These are phyloP conservation scores for Mallotus repandus DNA, from an alignment of 441 rosid genomes.

Conservation along the genomic window DNA sequence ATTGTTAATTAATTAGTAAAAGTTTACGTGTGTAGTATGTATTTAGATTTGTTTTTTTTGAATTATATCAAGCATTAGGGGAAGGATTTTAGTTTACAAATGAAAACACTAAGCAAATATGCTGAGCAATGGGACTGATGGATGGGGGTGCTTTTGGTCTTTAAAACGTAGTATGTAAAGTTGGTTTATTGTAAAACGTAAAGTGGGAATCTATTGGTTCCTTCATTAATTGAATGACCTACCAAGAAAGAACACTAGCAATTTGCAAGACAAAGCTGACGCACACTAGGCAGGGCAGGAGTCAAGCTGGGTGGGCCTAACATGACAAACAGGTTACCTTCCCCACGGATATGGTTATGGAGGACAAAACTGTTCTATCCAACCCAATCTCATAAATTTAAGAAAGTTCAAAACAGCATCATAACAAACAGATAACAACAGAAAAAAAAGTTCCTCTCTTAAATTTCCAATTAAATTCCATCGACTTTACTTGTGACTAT, in stretches of 20 bases:
- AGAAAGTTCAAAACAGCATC: not conserved
- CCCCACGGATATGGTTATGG: not conserved
- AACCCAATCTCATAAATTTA: not conserved
- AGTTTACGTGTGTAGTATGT: no score
- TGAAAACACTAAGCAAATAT: no score
- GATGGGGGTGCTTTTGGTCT: no score
- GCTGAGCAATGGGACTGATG: no score
- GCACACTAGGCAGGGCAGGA: not conserved
- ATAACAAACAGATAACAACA: not conserved
- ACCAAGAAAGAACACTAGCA: slow-evolving; percentile 6
- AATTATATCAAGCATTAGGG: no score
- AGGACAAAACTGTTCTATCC: slow-evolving; percentile 8
- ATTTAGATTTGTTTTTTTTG: no score
- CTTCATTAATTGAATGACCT: slow-evolving; percentile 4
- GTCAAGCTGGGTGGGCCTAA: not conserved
- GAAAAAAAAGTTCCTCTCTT: no score
- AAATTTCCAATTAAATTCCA: no score
- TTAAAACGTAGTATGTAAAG: no score
- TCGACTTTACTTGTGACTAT: no score
- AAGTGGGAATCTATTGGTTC: not conserved
- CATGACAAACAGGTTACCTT: not conserved
- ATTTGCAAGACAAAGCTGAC: slow-evolving; percentile 3
- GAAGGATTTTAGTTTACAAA: no score
- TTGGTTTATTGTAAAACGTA: not conserved
- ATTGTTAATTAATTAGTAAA: no score